phyloP scores from a whole-genome alignment of 2,329 filamentous ascomycete genomes.

The Hypocrella siamensis region DNA sequence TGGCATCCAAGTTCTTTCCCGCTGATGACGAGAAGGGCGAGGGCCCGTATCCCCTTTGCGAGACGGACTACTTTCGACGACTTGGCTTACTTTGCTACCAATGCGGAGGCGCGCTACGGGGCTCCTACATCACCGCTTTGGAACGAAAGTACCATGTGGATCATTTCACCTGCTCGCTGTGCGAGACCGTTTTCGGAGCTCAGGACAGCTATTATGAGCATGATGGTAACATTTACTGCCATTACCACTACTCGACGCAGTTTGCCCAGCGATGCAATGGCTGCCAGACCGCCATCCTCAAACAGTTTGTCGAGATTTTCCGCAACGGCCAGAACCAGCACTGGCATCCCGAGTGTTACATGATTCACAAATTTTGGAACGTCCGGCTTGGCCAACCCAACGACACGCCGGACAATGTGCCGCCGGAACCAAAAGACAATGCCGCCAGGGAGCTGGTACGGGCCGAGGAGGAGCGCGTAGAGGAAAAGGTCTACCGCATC shows the following conservation, averaged over 20 bases:
- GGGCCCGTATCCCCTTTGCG: conserved; percentile 86
- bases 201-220: conserved; percentile 99
- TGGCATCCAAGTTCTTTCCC: conserved; percentile 97
- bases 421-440: conserved; percentile 27
- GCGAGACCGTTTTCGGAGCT: conserved; percentile 92
- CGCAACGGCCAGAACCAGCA: conserved; percentile 96
- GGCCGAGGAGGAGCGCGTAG: conserved; percentile 81
- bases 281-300: conserved; percentile 91
- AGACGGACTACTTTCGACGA: conserved; percentile 92
- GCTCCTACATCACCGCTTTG: conserved; percentile 94
- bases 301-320: conserved; percentile 98
- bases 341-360: conserved; percentile 99
- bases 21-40: conserved; percentile 78
- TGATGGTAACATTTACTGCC: conserved; percentile 89
- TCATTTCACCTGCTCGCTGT: conserved; percentile 96
- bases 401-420: conserved; percentile 27
- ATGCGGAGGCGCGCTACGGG: conserved; percentile 81
- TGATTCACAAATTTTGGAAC: conserved; percentile 99
- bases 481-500: conserved; percentile 94
- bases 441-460: conserved; percentile 63
- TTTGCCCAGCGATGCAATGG: conserved; percentile 95
- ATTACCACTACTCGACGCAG: conserved; percentile 96
- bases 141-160: conserved; percentile 98
- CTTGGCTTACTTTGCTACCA: conserved; percentile 83
- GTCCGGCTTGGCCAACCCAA: conserved; percentile 61